Evolutionary conservation across 495 filamentous ascomycete genomes (phyloP).

Genomic region (Penicillium crystallinum): DNA sequence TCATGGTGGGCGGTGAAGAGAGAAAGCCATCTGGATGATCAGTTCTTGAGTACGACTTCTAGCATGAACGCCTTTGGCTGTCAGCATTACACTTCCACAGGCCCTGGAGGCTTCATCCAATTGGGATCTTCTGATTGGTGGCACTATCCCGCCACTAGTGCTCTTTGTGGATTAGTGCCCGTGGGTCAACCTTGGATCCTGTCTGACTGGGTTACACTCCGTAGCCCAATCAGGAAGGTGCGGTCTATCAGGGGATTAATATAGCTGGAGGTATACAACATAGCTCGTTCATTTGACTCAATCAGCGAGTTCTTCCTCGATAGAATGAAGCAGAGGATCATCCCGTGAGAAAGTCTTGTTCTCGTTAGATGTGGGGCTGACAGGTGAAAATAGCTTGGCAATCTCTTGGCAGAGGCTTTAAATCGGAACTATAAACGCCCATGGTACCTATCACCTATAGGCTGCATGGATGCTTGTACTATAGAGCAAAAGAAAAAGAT

Average conservation of each 20-base stretch:
- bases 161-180: neutral
- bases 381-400: no score
- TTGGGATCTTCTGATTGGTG: neutral
- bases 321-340: neutral
- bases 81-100: neutral
- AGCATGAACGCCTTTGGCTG: no score
- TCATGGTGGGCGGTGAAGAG: constrained; percentile 9
- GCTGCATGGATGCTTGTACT: no score
- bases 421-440: neutral
- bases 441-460: no score
- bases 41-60: no score
- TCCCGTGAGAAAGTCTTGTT: no score
- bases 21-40: neutral
- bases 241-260: neutral
- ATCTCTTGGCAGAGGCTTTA: neutral
- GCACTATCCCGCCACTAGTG: neutral
- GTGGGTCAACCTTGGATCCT: neutral
- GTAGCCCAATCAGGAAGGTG: neutral
- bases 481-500: no score
- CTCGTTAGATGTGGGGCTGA: no score
- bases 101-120: neutral
- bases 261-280: no score
- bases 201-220: neutral
- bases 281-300: no score
- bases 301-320: neutral